Base-by-base conservation (phyloP, 2,329 filamentous ascomycete genomes). In the Rachicladosporium sp. region DNA sequence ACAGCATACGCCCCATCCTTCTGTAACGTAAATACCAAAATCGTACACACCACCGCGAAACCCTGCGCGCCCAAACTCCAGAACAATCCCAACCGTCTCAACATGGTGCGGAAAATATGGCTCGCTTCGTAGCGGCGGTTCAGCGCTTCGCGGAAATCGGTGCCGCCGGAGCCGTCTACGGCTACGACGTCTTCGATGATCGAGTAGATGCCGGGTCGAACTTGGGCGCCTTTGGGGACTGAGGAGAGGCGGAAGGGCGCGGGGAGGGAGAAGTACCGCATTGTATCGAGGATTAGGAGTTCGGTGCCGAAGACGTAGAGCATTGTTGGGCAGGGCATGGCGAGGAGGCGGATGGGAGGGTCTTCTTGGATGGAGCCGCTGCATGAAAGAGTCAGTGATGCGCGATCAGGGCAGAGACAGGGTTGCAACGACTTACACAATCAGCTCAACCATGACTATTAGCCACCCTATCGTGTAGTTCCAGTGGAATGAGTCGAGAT, bases 401-500 rank as follows among this genome's bases (percentile, higher is more conserved):
- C 6, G 30, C 10, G 13, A 2, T 11, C 15, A 11, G 10, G 27
- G 4, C 21, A 33, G 13, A 12, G 32, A 15, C 4, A 12, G 19
- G 10, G 33, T 11, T 36, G 30, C 11, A 31, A 27, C 13, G 3
- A 57, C 60, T 37, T 58, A 66, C 61, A 70, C 64, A 46, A 74
- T 71, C 13, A 74, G 60, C 47, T 74, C 70, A 36, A 73, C 61
- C 68, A 74, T 73, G 50, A 74, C 63, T 41, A 71, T 66, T 36
- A 73, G 61, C 69, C 71, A 73, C 9, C 66, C 69, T 2, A 72
- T 50, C 3, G 66, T 67, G 34, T 73, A 65, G 46, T 72, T 73
- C 71, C 70, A 74, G 42, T 74, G 71, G 52, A 74, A 74, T 61
- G 65, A 73, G 43, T 75, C 71, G 10, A 74, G 59, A 53, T 70